These are phyloP conservation scores for Pythium aristosporum DNA, from an alignment of 352 stramenopile genomes.

Conservation along the genomic window DNA sequence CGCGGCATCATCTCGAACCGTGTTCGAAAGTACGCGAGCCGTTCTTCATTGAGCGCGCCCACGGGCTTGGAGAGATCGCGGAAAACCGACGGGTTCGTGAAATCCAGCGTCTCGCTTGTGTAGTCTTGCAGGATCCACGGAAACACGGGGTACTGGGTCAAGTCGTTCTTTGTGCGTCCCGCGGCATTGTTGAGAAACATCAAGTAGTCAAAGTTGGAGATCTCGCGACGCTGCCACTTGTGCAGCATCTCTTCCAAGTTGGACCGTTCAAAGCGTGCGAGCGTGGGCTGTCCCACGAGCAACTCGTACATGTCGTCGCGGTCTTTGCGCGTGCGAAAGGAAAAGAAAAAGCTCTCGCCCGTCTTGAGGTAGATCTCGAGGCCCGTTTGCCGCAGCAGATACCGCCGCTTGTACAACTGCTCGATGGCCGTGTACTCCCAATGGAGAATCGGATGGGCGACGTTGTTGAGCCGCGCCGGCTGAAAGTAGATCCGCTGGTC, in stretches of 20 bases:
- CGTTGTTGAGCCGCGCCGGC: conserved; percentile 91
- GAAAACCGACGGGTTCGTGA: conserved; percentile 83
- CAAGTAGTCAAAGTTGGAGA: conserved; percentile 96
- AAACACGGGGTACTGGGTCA: conserved; percentile 98
- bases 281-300: conserved; percentile 71
- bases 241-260: conserved; percentile 77
- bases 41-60: conserved; percentile 89
- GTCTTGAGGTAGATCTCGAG: conserved; percentile 85
- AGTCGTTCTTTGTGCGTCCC: conserved; percentile 84
- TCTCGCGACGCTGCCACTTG: conserved; percentile 79
- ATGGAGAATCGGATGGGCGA: conserved; percentile 83
- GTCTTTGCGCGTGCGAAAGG: conserved; percentile 65
- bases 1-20: conserved; percentile 89
- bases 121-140: conserved; percentile 96
- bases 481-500: conserved; percentile 90
- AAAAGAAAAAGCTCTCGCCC: conserved; percentile 78
- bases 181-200: conserved; percentile 87
- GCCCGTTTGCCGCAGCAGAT: conserved; percentile 89
- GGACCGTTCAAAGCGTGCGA: conserved; percentile 57
- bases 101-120: conserved; percentile 71
- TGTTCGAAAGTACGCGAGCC: conserved; percentile 86
- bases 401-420: conserved; percentile 82
- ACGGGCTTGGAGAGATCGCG: conserved; percentile 96
- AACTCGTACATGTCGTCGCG: conserved; percentile 85
- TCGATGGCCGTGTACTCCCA: conserved; percentile 82